Conservation (phyloP, 2,329 filamentous ascomycete species). For the Aspergillus intermedius region DNA sequence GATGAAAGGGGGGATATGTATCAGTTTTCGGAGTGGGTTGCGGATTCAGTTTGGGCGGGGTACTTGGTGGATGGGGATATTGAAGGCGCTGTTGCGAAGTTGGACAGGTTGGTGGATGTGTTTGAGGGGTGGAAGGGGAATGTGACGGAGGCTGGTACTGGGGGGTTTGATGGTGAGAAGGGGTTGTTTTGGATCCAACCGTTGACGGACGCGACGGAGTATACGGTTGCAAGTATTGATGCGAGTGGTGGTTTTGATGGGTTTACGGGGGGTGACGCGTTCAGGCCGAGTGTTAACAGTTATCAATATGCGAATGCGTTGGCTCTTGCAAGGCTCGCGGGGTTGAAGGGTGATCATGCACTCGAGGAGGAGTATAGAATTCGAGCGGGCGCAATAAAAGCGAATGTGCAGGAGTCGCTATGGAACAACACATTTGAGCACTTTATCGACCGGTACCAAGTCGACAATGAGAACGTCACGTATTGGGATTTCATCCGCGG, state of each 20-base stretch:
- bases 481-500: slow-evolving; percentile 34
- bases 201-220: slow-evolving; percentile 40
- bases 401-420: slow-evolving; percentile 32
- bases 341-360: slow-evolving; percentile 19
- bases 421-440: slow-evolving; percentile 42
- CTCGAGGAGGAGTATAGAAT: slow-evolving; percentile 17
- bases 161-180: slow-evolving; percentile 35
- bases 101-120: slow-evolving; percentile 19
- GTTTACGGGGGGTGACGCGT: slow-evolving; percentile 36
- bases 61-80: slow-evolving; percentile 40
- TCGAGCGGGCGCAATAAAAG: slow-evolving; percentile 31
- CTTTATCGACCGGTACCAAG: slow-evolving; percentile 40
- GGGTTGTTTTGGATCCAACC: slow-evolving; percentile 40
- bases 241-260: slow-evolving; percentile 31
- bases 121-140: slow-evolving; percentile 12
- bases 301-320: slow-evolving; percentile 41
- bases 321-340: slow-evolving; percentile 37
- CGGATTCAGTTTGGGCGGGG: slow-evolving; percentile 31
- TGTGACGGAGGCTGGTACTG: slow-evolving; percentile 30
- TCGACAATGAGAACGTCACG: slow-evolving; percentile 32
- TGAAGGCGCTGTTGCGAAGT: slow-evolving; percentile 22
- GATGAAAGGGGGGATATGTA: slow-evolving; percentile 31
- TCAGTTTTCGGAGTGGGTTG: slow-evolving; percentile 41
- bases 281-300: slow-evolving; percentile 41
- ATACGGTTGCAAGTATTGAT: slow-evolving; percentile 41